These are phyloP conservation scores for Cladosporium phlei DNA, from an alignment of 2,329 filamentous ascomycete genomes.

Conservation along the genomic window DNA sequence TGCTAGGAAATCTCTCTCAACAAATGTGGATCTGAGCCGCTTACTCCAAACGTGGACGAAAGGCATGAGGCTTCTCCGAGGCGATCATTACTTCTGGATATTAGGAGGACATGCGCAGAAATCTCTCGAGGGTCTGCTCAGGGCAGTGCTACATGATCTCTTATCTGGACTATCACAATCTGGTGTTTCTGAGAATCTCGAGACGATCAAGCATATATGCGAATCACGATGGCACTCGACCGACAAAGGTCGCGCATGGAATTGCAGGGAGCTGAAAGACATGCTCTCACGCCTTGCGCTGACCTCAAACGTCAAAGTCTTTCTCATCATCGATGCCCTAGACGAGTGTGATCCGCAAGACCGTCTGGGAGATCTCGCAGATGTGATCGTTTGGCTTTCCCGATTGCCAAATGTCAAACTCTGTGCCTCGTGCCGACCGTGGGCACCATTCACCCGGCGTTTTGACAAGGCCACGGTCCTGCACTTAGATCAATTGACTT, in stretches of 20 bases:
- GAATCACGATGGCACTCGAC: not conserved
- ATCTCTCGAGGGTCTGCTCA: not conserved
- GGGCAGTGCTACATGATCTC: not conserved
- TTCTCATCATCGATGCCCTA: not conserved
- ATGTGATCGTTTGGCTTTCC: not conserved
- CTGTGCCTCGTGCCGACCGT: conserved; percentile 4
- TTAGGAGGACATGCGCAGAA: not conserved
- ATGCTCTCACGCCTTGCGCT: not conserved
- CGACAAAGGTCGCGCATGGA: not conserved
- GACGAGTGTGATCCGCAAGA: conserved; percentile 4
- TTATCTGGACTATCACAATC: not conserved
- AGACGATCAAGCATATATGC: not conserved
- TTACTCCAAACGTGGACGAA: not conserved
- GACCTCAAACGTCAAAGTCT: not conserved
- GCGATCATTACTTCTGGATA: not conserved
- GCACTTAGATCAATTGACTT: conserved; percentile 1
- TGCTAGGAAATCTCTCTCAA: not conserved
- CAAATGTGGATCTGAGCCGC: not conserved
- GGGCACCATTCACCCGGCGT: not conserved
- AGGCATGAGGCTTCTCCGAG: not conserved
- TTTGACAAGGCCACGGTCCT: not conserved
- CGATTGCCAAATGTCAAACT: not conserved
- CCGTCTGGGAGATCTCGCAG: not conserved
- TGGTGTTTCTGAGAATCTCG: not conserved
- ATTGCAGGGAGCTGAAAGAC: not conserved